These are phyloP conservation scores for Penicillium sp. DNA, from an alignment of 2,329 filamentous ascomycete species.

Conservation along the genomic window DNA sequence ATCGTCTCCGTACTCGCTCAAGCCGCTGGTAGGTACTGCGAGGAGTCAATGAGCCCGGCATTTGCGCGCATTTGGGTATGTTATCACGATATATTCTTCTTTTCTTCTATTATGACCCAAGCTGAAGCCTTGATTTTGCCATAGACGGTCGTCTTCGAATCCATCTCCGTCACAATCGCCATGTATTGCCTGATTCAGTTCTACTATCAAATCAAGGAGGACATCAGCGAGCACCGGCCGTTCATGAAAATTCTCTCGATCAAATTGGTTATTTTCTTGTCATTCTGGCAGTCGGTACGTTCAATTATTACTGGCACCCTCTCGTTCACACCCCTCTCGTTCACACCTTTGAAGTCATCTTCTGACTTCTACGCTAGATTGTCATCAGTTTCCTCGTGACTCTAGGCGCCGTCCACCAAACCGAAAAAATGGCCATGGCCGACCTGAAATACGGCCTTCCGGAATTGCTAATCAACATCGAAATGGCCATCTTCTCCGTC, in stretches of 20 bases:
- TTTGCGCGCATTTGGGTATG: constrained; percentile 84
- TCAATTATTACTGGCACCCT: neutral
- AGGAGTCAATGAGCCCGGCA: constrained; percentile 73
- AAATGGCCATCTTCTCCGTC: constrained; percentile 81
- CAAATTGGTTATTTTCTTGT: constrained; percentile 89
- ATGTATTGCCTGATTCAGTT: constrained; percentile 92
- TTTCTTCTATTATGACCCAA: too few species aligned
- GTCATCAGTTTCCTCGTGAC: constrained; percentile 66
- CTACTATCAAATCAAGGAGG: constrained; percentile 74
- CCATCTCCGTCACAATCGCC: constrained; percentile 73
- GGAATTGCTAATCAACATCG: constrained; percentile 75
- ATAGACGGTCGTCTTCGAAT: constrained; percentile 70
- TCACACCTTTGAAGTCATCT: neutral
- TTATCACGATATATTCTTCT: too few species aligned
- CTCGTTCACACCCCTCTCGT: neutral
- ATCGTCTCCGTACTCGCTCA: constrained; percentile 76
- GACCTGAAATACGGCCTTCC: constrained; percentile 84
- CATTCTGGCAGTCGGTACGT: constrained; percentile 76
- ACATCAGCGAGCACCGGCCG: constrained; percentile 70
- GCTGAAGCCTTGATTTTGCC: neutral
- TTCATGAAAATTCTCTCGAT: constrained; percentile 84
- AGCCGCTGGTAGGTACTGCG: constrained; percentile 72
- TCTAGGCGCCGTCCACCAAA: constrained; percentile 66
- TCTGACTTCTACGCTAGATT: constrained; percentile 42
- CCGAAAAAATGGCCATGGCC: constrained; percentile 65